phyloP scores from a whole-genome alignment of 768 basidiomycete species.

The Leccinum sublutescens region DNA sequence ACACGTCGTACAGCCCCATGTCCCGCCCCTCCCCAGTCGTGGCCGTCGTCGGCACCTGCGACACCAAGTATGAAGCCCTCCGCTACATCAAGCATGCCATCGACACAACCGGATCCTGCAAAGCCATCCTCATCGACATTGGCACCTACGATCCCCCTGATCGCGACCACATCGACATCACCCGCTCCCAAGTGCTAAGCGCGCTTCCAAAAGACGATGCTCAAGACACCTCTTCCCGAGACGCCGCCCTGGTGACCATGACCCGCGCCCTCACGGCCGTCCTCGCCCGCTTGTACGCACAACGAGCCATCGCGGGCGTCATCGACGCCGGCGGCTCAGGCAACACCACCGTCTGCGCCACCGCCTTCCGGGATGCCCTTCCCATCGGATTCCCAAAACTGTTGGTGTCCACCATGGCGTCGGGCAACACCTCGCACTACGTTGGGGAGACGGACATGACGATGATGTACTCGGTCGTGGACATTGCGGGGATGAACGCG shows the following conservation, averaged over 20 bases:
- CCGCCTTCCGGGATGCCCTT: conserved; percentile 22
- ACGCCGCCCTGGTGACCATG: conserved; percentile 14
- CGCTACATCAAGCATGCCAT: conserved; percentile 21
- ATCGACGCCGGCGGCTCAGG: conserved; percentile 26
- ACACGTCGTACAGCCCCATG: no score
- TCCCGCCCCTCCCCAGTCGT: conserved; percentile 16
- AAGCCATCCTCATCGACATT: conserved; percentile 29
- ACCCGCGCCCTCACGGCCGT: conserved; percentile 17
- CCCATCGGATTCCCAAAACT: conserved; percentile 32
- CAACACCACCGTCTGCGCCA: conserved; percentile 24
- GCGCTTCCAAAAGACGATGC: background rate
- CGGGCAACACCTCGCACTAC: conserved; percentile 25
- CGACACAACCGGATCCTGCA: conserved; percentile 11
- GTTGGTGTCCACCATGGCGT: conserved; percentile 33
- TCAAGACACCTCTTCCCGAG: conserved; percentile 9
- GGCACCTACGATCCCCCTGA: conserved; percentile 18
- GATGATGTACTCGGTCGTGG: conserved; percentile 34
- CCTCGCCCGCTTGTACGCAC: conserved; percentile 14
- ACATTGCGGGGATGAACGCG: conserved; percentile 30
- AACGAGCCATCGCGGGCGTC: conserved; percentile 19
- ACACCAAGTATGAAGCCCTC: conserved; percentile 27
- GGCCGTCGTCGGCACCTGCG: conserved; percentile 29
- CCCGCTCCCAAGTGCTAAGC: conserved; percentile 20
- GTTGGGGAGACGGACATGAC: conserved; percentile 33
- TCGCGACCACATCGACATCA: conserved; percentile 20